These are phyloP conservation scores for Plectranthus barbatus DNA, from an alignment of 257 asterid species.

Conservation along the genomic window DNA sequence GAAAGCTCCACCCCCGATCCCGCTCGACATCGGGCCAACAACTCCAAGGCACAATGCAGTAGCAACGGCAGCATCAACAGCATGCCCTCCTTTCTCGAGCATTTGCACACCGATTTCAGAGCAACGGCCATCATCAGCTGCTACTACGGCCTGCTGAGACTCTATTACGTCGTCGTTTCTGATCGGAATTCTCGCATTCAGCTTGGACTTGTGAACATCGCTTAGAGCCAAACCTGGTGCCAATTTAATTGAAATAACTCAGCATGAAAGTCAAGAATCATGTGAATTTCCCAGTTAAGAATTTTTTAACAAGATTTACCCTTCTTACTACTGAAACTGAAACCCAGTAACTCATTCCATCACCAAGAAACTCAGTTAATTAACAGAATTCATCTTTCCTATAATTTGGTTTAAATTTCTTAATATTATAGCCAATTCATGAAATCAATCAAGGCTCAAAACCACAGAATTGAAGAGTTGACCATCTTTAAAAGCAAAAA, in stretches of 20 bases:
- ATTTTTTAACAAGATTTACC: no score
- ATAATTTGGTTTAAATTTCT: not conserved
- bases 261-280: not conserved
- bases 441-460: no score
- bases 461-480: no score
- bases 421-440: no score
- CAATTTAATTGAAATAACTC: not conserved
- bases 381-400: not conserved
- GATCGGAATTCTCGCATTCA: not conserved
- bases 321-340: not conserved
- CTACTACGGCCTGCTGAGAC: constrained; percentile 60
- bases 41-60: constrained; percentile 78
- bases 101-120: constrained; percentile 58
- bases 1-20: constrained; percentile 84
- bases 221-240: constrained; percentile 18
- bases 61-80: constrained; percentile 80
- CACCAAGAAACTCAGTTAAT: not conserved
- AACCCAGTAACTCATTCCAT: not conserved
- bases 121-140: constrained; percentile 86
- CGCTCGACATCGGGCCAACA: constrained; percentile 58
- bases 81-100: constrained; percentile 67
- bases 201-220: not conserved
- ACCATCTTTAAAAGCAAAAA: no score
- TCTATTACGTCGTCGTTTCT: constrained; percentile 31
- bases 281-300: no score